phyloP scores from a whole-genome alignment of 2,329 filamentous ascomycete genomes.

The Acrocalymma vagum region DNA sequence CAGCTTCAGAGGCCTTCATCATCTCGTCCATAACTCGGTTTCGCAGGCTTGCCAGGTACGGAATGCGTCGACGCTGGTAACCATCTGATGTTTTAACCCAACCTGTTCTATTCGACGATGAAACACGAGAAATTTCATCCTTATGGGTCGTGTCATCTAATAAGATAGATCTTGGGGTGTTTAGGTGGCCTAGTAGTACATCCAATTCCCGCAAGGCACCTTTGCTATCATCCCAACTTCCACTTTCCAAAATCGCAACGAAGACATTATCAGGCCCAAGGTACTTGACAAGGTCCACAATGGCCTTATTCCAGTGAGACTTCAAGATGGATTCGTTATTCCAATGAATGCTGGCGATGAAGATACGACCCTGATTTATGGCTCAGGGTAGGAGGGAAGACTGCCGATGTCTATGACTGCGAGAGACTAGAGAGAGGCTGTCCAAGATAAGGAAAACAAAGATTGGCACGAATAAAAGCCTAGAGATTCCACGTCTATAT shows the following conservation, averaged over 20 bases:
- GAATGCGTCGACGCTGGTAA: slow-evolving; percentile 70
- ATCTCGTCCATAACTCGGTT: slow-evolving; percentile 67
- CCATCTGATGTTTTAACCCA: slow-evolving; percentile 67
- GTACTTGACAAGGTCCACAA: slow-evolving; percentile 62
- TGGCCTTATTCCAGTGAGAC: slow-evolving; percentile 67
- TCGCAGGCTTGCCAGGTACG: slow-evolving; percentile 69
- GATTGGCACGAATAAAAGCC: too few relatives aligned
- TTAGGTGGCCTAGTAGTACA: slow-evolving; percentile 57
- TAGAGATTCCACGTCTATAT: too few relatives aligned
- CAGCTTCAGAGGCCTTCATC: slow-evolving; percentile 39
- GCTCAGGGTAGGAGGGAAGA: too few relatives aligned
- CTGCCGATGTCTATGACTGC: too few relatives aligned
- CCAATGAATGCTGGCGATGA: slow-evolving; percentile 74
- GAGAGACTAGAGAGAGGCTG: too few relatives aligned
- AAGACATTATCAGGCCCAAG: slow-evolving; percentile 71
- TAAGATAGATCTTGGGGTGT: slow-evolving; percentile 63
- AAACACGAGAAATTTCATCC: slow-evolving; percentile 35
- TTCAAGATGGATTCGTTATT: slow-evolving; percentile 69
- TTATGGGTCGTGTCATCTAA: slow-evolving; percentile 64
- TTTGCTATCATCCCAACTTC: slow-evolving; percentile 74
- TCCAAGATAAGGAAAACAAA: too few relatives aligned
- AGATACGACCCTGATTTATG: too few relatives aligned
- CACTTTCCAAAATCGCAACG: slow-evolving; percentile 73
- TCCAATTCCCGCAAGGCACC: slow-evolving; percentile 65
- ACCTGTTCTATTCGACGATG: slow-evolving; percentile 46